These are phyloP conservation scores for Pseudoturritis turrita DNA, from an alignment of 345 rosid genomes.

Conservation along the genomic window DNA sequence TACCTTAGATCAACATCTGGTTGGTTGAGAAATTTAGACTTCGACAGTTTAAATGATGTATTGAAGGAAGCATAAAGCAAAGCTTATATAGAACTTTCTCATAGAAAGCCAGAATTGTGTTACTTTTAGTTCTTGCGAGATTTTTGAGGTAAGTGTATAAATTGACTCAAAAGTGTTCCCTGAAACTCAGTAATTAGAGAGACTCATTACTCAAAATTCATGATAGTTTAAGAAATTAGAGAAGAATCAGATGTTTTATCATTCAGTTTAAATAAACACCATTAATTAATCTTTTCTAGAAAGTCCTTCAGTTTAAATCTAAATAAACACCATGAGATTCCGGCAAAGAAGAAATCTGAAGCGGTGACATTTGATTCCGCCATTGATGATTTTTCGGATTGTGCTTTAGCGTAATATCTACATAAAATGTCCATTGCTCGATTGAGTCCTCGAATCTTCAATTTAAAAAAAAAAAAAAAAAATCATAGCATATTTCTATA, in stretches of 20 bases:
- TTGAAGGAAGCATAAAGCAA: background rate
- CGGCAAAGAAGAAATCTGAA: background rate
- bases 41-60: background rate
- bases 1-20: constrained; percentile 5
- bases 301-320: background rate
- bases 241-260: no score
- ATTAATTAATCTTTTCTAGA: background rate
- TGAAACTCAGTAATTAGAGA: background rate
- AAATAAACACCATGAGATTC: background rate
- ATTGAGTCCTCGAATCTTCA: background rate
- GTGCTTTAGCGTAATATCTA: background rate
- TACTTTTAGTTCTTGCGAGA: background rate
- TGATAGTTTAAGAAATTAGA: background rate
- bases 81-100: background rate
- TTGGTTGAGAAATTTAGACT: background rate
- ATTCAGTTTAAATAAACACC: no score
- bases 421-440: background rate
- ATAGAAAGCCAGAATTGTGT: background rate
- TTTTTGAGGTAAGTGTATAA: background rate
- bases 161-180: background rate
- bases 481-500: no score
- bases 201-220: background rate
- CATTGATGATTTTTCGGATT: background rate
- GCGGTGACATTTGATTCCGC: background rate
- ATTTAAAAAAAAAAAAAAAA: no score